These are phyloP conservation scores for Lipomyces spencermartinsiae DNA, from an alignment of 805 yeast genomes.

Conservation along the genomic window DNA sequence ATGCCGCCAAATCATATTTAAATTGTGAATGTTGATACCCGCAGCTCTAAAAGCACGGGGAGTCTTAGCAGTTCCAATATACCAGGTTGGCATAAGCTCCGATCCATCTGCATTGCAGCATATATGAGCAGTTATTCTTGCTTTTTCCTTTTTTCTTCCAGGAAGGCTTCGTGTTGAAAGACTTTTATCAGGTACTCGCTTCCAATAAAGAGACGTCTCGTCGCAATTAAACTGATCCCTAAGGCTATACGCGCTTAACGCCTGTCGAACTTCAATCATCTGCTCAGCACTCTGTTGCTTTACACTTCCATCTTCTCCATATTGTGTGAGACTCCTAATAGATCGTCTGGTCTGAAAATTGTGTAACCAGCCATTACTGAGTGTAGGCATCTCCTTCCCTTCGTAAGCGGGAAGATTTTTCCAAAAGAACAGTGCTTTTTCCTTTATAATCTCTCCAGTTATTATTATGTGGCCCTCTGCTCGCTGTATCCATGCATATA, in stretches of 20 bases:
- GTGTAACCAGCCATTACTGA: constrained; percentile 4
- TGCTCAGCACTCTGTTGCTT: constrained; percentile 1
- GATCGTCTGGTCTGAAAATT: background rate
- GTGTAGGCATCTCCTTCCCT: background rate
- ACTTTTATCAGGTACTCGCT: too few species aligned
- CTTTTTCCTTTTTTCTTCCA: too few species aligned
- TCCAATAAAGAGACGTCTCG: background rate
- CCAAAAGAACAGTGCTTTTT: background rate
- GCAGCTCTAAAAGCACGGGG: too few species aligned
- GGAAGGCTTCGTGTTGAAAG: too few species aligned
- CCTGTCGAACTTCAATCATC: constrained; percentile 1
- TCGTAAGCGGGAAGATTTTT: background rate
- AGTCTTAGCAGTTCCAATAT: too few species aligned
- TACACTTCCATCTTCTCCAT: background rate
- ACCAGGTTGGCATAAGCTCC: too few species aligned
- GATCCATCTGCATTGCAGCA: too few species aligned
- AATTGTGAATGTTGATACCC: too few species aligned
- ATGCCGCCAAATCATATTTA: too few species aligned
- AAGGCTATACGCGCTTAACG: background rate
- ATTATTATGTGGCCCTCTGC: constrained; percentile 3
- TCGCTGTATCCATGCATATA: background rate
- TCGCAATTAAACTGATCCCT: constrained; percentile 2
- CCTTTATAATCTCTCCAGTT: background rate
- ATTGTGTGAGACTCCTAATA: constrained; percentile 2
- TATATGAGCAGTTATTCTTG: too few species aligned